phyloP scores from a whole-genome alignment of 2,329 filamentous ascomycete genomes.

The Chrysoporthe deuterocubensis region DNA sequence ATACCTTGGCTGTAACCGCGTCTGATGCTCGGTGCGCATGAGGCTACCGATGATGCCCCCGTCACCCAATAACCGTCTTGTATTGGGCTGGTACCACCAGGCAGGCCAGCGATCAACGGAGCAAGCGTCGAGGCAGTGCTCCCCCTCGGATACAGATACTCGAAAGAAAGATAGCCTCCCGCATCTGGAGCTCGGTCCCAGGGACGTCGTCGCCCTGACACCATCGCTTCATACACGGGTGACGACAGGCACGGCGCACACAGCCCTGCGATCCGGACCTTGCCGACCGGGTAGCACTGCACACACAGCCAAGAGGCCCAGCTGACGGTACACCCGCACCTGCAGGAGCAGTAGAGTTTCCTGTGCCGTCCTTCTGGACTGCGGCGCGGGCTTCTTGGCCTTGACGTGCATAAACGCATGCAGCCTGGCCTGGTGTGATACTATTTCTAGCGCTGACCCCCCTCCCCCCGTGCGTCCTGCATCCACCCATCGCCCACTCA shows the following conservation, averaged over 20 bases:
- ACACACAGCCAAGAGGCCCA: not conserved
- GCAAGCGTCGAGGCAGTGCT: not conserved
- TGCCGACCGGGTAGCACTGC: not conserved
- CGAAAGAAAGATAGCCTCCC: no score
- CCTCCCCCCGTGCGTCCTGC: not conserved
- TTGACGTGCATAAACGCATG: slow-evolving; percentile 1
- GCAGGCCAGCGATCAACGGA: not conserved
- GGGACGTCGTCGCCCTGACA: not conserved
- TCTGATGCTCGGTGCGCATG: not conserved
- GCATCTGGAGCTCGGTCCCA: not conserved
- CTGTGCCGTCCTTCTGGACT: not conserved
- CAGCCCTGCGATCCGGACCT: not conserved
- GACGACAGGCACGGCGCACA: not conserved
- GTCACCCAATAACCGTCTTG: not conserved
- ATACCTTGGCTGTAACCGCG: not conserved
- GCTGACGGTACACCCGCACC: not conserved
- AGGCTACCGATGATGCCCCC: not conserved
- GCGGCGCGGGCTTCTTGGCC: not conserved
- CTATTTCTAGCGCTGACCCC: slow-evolving; percentile 6
- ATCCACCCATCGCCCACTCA: not conserved
- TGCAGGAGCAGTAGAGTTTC: slow-evolving; percentile 4
- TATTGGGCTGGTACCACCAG: not conserved
- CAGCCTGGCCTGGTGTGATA: not conserved
- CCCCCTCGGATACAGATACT: not conserved
- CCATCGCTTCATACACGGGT: not conserved